Evolutionary conservation across 1,284 basidiomycete species (phyloP), one percentile per base, ranked within the genome.

Genomic region (Naganishia cerealis): DNA sequence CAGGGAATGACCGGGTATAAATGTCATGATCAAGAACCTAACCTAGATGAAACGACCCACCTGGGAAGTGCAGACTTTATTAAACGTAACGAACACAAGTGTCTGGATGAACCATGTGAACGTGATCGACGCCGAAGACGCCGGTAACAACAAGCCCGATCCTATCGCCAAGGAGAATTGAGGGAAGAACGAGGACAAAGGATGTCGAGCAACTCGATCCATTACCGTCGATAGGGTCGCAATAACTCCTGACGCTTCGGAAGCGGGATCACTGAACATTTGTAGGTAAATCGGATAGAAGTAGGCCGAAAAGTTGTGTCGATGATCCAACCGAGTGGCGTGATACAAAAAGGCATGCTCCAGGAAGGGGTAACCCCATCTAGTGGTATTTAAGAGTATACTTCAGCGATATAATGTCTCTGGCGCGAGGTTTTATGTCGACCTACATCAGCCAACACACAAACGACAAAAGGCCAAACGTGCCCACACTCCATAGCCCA

Each of bases 41-140:
- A 57, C 2, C 33, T 33, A 33, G 6, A 33, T 6, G 29, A 33
- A 8, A 53, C 43, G n/a, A 81, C 86, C 69, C 72, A 91, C 91
- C 84, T 95, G 92, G 1, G 92, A 95, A 0, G 96, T 99, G 84
- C 93, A 96, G 53, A 99, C 96, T 82, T 97, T 96, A 81, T 99
- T 99, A 84, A 97, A 94, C 0, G 91, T 83, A 16, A 98, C 94
- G 76, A 99, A 99, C 0, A 86, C 82, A 56, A 87, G 85, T 0
- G 96, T 99, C 80, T 98, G 94, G 24, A 94, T 85, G 75, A 96
- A 92, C 89, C 90, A 94, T 2, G 91, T 85, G 71, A 94, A 89
- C 4, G 88, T 85, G 3, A 98, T 82, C 54, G 89, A 72, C 18
- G 75, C 66, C 8, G 48, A 38, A 21, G 82, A 82, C 82, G 74